These are phyloP conservation scores for Trametes hirsuta DNA, from an alignment of 1,284 basidiomycete genomes.

Conservation along the genomic window DNA sequence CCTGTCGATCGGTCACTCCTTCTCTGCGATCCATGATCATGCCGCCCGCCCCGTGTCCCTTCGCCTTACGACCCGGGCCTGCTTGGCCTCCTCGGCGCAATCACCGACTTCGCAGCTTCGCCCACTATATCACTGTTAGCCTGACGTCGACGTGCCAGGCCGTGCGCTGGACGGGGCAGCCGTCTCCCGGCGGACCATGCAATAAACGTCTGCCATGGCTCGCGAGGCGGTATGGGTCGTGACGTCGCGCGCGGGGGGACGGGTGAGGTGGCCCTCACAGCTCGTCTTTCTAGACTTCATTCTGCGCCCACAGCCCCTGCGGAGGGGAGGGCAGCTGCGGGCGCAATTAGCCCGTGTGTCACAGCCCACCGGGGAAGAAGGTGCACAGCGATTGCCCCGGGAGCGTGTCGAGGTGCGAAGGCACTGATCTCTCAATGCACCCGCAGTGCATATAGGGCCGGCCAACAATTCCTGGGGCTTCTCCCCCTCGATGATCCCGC, in stretches of 20 bases:
- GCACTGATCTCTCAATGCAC: slow-evolving; percentile 5
- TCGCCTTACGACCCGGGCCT: background rate
- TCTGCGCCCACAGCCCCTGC: background rate
- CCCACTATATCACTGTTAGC: slow-evolving; percentile 8
- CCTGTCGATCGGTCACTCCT: slow-evolving; percentile 14
- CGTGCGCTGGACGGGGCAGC: slow-evolving; percentile 1
- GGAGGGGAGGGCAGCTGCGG: background rate
- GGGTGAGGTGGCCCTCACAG: too few species aligned
- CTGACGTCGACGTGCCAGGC: background rate
- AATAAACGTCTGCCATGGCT: slow-evolving; percentile 10
- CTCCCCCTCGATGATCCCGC: background rate
- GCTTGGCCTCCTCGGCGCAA: background rate
- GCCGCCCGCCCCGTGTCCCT: background rate
- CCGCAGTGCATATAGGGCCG: background rate
- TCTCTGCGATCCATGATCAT: slow-evolving; percentile 2
- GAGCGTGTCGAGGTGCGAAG: slow-evolving; percentile 3
- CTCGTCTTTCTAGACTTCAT: background rate
- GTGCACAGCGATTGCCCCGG: background rate
- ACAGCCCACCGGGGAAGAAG: slow-evolving; percentile 2
- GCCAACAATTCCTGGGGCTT: background rate
- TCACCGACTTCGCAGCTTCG: slow-evolving; percentile 1
- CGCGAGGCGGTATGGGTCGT: background rate
- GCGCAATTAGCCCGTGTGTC: slow-evolving; percentile 3
- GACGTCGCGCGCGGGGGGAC: slow-evolving; percentile 1
- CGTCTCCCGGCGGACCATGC: background rate